These are phyloP conservation scores for Ceratocystis destructans DNA, from an alignment of 2,329 filamentous ascomycete genomes.

Conservation along the genomic window DNA sequence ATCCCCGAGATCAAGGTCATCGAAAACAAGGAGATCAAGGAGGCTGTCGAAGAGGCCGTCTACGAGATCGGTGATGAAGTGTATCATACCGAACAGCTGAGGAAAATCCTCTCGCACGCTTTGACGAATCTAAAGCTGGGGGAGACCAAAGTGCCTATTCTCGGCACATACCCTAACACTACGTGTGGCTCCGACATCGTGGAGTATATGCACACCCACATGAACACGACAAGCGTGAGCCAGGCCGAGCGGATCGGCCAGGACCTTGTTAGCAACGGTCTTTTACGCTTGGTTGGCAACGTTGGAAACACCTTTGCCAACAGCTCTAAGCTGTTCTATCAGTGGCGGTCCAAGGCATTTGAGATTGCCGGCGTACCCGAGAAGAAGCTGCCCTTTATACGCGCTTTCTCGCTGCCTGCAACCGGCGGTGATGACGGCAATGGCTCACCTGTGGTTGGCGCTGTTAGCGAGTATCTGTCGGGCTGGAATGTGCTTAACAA, in stretches of 20 bases:
- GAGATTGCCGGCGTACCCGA: conserved; percentile 76
- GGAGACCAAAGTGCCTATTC: conserved; percentile 87
- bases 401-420: conserved; percentile 59
- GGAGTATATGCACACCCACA: conserved; percentile 81
- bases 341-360: conserved; percentile 90
- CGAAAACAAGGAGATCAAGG: conserved; percentile 47
- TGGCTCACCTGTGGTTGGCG: conserved; percentile 72
- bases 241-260: conserved; percentile 93
- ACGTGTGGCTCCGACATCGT: conserved; percentile 86
- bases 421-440: conserved; percentile 37
- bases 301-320: conserved; percentile 94
- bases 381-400: conserved; percentile 60
- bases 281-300: conserved; percentile 80
- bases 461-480: conserved; percentile 76
- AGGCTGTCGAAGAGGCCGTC: conserved; percentile 64
- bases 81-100: conserved; percentile 74
- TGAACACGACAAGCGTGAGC: conserved; percentile 70
- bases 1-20: conserved; percentile 84
- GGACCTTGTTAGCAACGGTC: conserved; percentile 73
- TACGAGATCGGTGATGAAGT: conserved; percentile 83
- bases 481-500: conserved; percentile 70
- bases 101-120: conserved; percentile 79
- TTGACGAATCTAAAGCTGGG: conserved; percentile 73
- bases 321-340: conserved; percentile 93
- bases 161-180: conserved; percentile 89